Evolutionary conservation across 1,284 basidiomycete genomes (phyloP), one percentile per base, ranked within the genome.

Genomic region (Chondrostereum purpureum): DNA sequence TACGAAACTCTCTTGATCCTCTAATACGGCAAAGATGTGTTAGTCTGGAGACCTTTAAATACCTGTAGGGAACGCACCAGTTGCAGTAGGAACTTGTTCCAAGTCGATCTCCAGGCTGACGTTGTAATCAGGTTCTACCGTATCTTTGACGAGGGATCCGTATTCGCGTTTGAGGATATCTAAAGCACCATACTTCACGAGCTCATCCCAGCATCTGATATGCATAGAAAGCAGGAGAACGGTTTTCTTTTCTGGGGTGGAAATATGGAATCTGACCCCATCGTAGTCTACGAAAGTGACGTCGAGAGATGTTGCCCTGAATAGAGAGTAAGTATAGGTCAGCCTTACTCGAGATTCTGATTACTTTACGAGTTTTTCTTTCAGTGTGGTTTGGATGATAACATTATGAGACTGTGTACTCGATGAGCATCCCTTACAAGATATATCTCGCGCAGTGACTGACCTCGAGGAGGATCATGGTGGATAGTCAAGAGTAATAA

Each of bases 221-320:
- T 86, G 85, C 92, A 99, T 99, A 24, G 94, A 97, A 13, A 99
- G 78, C 31, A 90, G 72, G 16, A 95, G 69, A 2, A 80, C 66
- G 2, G 87, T 85, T 63, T 92, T 92, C 59, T 84, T 81, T 35
- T 90, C 82, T 2, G 88, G 86, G 0, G 92, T 93, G 10, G 88
- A 89, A 44, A 99, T 67, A 63, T 89, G 93, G 69, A 98, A 99
- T 40, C 92, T 80, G 43, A 99, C 94, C 42, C 92, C 89, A 67
- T 99, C 96, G 60, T 93, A 99, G 69, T 99, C 95, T 45, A 97
- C 94, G 56, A 99, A 98, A 50, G 90, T 83, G 49, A 98, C 88
- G 68, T 99, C 96, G 50, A 96, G 76, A 16, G 89, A 83, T 3
- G 85, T 80, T 12, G 94, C 91, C 61, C 92, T 96, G 50, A 47